A percentile compares a stretch with the other conserved stretches of the same genome.
phyloP scores from a whole-genome alignment of 116 monocot species.

The Zostera marina region DNA sequence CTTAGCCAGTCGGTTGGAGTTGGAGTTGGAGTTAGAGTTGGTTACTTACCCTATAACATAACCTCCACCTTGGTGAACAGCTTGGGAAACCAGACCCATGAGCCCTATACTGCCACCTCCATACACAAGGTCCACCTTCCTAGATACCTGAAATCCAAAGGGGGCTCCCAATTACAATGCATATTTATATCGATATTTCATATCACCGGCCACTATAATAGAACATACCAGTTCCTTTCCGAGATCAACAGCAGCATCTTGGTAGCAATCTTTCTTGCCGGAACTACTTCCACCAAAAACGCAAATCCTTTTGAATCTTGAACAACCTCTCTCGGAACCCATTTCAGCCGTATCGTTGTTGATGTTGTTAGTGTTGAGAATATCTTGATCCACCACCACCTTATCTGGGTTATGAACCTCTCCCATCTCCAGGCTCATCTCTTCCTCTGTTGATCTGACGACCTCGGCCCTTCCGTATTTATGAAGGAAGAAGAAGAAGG shows the following conservation, averaged over 20 bases:
- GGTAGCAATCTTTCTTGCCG: constrained; percentile 65
- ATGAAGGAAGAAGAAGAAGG: too few species aligned
- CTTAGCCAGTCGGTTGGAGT: too few species aligned
- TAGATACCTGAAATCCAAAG: constrained; percentile 15
- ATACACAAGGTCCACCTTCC: constrained; percentile 29
- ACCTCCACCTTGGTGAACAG: constrained; percentile 21
- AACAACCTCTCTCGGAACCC: not conserved
- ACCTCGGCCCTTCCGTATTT: too few species aligned
- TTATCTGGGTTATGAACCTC: too few species aligned
- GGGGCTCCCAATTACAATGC: not conserved
- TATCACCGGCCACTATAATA: too few species aligned
- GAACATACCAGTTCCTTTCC: constrained; percentile 51
- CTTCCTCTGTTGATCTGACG: too few species aligned
- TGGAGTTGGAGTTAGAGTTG: too few species aligned
- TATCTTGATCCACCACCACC: too few species aligned
- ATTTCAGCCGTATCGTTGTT: not conserved
- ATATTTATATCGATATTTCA: too few species aligned
- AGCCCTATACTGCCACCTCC: constrained; percentile 35
- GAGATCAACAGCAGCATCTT: constrained; percentile 77
- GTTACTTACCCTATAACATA: constrained; percentile 25
- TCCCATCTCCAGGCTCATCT: too few species aligned
- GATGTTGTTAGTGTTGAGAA: not conserved
- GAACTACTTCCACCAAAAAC: constrained; percentile 80
- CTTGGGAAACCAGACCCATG: constrained; percentile 30
- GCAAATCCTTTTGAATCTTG: constrained; percentile 65